Base-by-base conservation (phyloP, 179 eudicot species). In the Nepenthes alata region DNA sequence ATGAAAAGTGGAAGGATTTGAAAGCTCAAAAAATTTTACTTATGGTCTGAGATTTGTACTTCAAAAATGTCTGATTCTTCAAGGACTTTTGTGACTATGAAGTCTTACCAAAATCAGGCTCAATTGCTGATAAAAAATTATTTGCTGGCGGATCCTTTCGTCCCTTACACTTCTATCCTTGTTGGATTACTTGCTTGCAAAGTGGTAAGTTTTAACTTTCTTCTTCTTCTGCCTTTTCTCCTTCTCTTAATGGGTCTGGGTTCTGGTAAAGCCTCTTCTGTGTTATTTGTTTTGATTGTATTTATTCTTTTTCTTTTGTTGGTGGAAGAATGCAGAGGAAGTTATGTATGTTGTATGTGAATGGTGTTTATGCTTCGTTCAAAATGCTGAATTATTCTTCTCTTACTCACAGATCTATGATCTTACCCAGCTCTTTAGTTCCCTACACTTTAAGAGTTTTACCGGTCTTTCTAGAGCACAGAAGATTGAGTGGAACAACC, bases 101-200 rank as follows among this genome's bases (percentile, higher is more conserved):
- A 81, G 77, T 81, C 95, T 66, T 86, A 89, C 78, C 93, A 85
- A 70, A 76, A 71, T 68, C 88, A 93, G 80, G 96, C 98, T 61
- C 81, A 70, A 67, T 77, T 73, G 75, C 71, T 93, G 67, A 81
- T 89, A 54, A 87, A 80, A 74, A 75, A 76, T 72, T 93, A 83
- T 75, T 71, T 93, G 67, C 69, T 89, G 12, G 80, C 97, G 53
- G 97, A 85, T 78, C 78, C 97, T 71, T 65, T 83, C 53, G 77
- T 93, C 63, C 97, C 97, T 41, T 93, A 89, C 74, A 82, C 97
- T 63, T 84, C 95, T 47, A 78, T 93, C 58, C 67, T 89, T 66
- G 78, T 78, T n/a, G 83, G 83, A 63, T 58, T 78, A 2, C 65
- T 78, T 35, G 77, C 70, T 61, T 78, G 83, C 62, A 78, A 70